Conservation (phyloP, 192 early-diverging fungal species). For the Globomyces pollinis-pini region DNA sequence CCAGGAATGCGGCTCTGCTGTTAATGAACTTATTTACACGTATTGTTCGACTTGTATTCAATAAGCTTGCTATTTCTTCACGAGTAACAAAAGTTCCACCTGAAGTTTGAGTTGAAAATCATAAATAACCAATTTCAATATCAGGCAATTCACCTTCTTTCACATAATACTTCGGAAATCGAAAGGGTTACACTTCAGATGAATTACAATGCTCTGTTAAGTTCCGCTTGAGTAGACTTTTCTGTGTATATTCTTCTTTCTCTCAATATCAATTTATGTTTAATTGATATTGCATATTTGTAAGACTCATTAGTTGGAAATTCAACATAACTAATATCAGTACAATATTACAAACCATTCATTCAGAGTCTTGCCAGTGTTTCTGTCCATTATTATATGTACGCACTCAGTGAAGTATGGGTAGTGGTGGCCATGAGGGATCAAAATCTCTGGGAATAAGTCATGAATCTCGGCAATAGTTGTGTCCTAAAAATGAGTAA, state of each 20-base stretch:
- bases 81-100: conserved; percentile 45
- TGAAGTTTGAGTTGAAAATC: no score
- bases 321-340: conserved; percentile 63
- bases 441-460: no score
- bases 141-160: background rate
- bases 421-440: conserved; percentile 19
- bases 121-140: no score
- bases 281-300: conserved; percentile 41
- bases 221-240: conserved; percentile 40
- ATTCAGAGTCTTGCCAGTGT: conserved; percentile 65
- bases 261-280: conserved; percentile 41
- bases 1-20: background rate
- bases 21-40: background rate
- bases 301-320: conserved; percentile 44
- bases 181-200: conserved; percentile 46
- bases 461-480: no score
- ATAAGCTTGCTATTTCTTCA: conserved; percentile 65
- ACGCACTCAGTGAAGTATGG: conserved; percentile 31
- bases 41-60: conserved; percentile 53
- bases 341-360: no score
- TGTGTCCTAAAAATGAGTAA: no score
- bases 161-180: background rate
- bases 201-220: conserved; percentile 44
- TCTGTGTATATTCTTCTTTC: conserved; percentile 45
- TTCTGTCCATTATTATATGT: conserved; percentile 52